phyloP scores from a whole-genome alignment of 192 early-diverging fungal species.

The Coemansia aciculifera region DNA sequence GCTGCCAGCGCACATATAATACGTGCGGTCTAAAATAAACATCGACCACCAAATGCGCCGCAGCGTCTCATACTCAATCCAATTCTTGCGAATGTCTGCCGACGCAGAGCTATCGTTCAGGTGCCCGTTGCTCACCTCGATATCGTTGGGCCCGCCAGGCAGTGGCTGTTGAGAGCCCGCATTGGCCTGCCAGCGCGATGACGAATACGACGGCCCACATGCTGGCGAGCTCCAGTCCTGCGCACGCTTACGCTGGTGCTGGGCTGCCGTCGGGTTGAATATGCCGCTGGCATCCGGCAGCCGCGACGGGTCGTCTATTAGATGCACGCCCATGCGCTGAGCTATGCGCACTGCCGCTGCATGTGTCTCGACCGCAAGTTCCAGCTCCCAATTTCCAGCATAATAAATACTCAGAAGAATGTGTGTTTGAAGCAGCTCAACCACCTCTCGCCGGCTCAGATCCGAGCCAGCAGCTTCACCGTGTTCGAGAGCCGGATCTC shows the following conservation, averaged over 20 bases:
- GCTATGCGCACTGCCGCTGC: conserved; percentile 42
- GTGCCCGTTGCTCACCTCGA: background rate
- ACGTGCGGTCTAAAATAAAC: conserved; percentile 49
- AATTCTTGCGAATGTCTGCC: conserved; percentile 33
- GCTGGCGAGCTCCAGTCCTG: conserved; percentile 14
- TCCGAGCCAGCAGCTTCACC: conserved; percentile 13
- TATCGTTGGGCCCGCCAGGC: conserved; percentile 24
- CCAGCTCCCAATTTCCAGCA: conserved; percentile 38
- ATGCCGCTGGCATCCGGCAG: conserved; percentile 39
- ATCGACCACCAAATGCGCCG: conserved; percentile 52
- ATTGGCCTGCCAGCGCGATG: conserved; percentile 10
- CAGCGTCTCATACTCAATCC: conserved; percentile 49
- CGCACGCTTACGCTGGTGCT: conserved; percentile 36
- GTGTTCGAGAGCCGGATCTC: conserved; percentile 11
- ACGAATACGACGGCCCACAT: background rate
- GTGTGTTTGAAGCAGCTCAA: conserved; percentile 47
- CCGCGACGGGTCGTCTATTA: conserved; percentile 39
- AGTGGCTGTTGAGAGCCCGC: conserved; percentile 11
- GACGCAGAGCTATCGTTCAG: background rate
- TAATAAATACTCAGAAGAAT: conserved; percentile 47
- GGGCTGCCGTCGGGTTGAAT: conserved; percentile 27
- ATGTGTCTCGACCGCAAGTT: conserved; percentile 40
- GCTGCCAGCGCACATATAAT: conserved; percentile 23
- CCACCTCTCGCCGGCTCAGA: conserved; percentile 27
- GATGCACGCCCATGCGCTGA: conserved; percentile 43